Evolutionary conservation across 331 rosid genomes (phyloP), one percentile per base, ranked within the genome.

Genomic region (Prunus yedoensis): DNA sequence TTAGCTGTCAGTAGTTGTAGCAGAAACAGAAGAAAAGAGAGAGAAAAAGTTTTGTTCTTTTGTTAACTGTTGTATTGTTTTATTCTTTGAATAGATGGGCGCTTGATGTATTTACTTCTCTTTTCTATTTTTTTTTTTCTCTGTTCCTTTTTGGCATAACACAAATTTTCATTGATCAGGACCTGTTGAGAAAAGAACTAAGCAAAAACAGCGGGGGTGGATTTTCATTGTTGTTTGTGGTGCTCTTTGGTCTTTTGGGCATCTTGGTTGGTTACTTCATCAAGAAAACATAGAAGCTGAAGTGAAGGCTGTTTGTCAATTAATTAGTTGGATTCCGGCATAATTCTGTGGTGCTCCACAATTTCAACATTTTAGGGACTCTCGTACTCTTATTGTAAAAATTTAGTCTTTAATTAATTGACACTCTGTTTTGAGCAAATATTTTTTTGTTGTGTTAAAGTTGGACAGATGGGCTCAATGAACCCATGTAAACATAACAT

Each of bases 181-280:
- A 79, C 45, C 76, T 73, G 60, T 43, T 80, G 56, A 85, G 75
- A 67, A 85, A 82, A 58, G 82, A 76, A 69, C n/a, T 47, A 4
- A 82, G 70, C 58, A 77, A 43, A 57, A 73, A 73, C 54, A 51
- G 67, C 15, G 80, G 62, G 1, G 78, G 82, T 3, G 80, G 84
- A 15, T 73, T 79, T 84, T 85, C 88, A 5, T 68, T 79, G 23
- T 32, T 85, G 64, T 70, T 76, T 41, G 80, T 79, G 77, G 73
- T 45, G 73, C 82, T 85, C 10, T 64, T 82, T 56, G 86, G 84
- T 69, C 78, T 85, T 20, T 54, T 85, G 58, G 86, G 88, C 56
- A 68, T 79, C 17, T 68, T 79, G 76, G 43, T 82, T 16, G 88
- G 86, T 27, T 85, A 49, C 82, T 64, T 76, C 23, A 12, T 85